Evolutionary conservation across 2,329 filamentous ascomycete species (phyloP).

Genomic region (Blastomyces percursus): DNA sequence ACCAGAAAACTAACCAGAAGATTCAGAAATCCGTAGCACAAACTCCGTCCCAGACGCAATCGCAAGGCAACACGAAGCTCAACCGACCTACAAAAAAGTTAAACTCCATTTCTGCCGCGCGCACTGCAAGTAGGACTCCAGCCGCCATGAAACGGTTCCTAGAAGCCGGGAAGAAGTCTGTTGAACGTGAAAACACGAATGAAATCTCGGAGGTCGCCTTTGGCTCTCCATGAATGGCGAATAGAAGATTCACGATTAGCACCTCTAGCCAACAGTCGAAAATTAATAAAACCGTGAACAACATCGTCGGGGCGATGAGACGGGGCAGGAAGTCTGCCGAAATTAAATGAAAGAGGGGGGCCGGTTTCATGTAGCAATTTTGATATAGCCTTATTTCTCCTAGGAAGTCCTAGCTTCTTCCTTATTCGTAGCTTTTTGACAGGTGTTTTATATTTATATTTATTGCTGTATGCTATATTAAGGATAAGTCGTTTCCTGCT

Average conservation of each 20-base stretch:
- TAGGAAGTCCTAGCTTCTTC: too few species aligned
- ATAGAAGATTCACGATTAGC: background rate
- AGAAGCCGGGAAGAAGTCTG: slow-evolving; percentile 1
- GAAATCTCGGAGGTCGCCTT: background rate
- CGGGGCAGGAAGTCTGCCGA: background rate
- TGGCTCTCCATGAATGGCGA: background rate
- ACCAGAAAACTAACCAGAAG: background rate
- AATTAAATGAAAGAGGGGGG: background rate
- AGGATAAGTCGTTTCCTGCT: background rate
- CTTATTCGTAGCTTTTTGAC: background rate
- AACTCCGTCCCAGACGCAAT: background rate
- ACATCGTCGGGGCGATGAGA: background rate
- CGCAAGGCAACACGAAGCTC: slow-evolving; percentile 1
- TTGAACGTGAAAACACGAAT: background rate
- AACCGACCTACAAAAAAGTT: slow-evolving; percentile 6
- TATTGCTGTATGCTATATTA: background rate
- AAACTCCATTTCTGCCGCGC: slow-evolving; percentile 12
- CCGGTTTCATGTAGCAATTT: too few species aligned
- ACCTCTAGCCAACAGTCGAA: background rate
- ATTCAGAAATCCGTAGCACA: background rate
- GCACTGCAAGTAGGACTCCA: slow-evolving; percentile 9
- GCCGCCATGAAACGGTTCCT: slow-evolving; percentile 11
- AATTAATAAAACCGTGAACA: background rate
- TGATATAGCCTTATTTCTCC: too few species aligned
- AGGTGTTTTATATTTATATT: background rate